These are phyloP conservation scores for Grigorovia humatica DNA, from an alignment of 805 yeast genomes.

Conservation along the genomic window DNA sequence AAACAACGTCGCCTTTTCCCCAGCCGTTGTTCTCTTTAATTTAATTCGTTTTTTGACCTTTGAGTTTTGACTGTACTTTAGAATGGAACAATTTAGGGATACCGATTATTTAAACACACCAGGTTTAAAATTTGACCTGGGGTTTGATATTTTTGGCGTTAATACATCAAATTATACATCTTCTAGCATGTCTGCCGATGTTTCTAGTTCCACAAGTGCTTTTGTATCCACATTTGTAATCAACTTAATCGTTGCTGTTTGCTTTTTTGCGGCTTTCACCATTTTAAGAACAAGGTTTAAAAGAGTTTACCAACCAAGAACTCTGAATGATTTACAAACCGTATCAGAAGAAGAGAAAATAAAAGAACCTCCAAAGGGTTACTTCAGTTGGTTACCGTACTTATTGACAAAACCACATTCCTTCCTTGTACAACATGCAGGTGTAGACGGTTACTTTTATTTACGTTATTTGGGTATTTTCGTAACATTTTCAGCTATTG, in stretches of 20 bases:
- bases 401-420: slow-evolving; percentile 47
- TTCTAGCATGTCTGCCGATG: slow-evolving; percentile 4
- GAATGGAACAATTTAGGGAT: neutral
- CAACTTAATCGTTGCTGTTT: slow-evolving; percentile 48
- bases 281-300: slow-evolving; percentile 51
- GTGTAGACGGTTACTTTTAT: slow-evolving; percentile 70
- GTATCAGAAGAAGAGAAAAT: slow-evolving; percentile 43
- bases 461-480: slow-evolving; percentile 53
- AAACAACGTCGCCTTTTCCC: too few relatives aligned
- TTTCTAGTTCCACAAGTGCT: slow-evolving; percentile 57
- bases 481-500: slow-evolving; percentile 40
- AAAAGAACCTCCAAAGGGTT: slow-evolving; percentile 54
- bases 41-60: too few relatives aligned
- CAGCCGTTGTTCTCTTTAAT: too few relatives aligned
- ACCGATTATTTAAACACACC: neutral
- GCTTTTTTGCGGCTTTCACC: slow-evolving; percentile 53
- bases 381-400: slow-evolving; percentile 46
- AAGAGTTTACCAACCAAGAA: slow-evolving; percentile 75
- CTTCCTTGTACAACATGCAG: slow-evolving; percentile 56
- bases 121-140: neutral
- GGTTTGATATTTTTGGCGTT: neutral
- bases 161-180: neutral
- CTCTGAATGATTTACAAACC: slow-evolving; percentile 32
- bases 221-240: slow-evolving; percentile 65
- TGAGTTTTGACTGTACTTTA: too few relatives aligned